phyloP scores from a whole-genome alignment of 139 green algal species.

The Trebouxia sp. region DNA sequence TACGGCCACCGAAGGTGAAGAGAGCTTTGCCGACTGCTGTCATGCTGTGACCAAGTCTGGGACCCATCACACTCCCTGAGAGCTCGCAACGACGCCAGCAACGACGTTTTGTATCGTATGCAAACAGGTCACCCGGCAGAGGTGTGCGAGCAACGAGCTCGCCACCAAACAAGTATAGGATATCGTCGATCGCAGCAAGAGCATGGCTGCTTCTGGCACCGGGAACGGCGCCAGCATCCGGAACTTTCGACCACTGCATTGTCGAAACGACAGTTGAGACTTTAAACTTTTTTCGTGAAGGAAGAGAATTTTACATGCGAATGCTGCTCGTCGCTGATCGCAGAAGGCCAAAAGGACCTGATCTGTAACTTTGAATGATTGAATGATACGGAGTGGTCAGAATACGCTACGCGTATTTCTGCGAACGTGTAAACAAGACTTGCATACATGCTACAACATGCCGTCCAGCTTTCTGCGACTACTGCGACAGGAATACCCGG shows the following conservation, averaged over 20 bases:
- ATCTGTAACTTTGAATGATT: too few relatives aligned
- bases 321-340: too few relatives aligned
- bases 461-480: too few relatives aligned
- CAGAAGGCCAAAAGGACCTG: too few relatives aligned
- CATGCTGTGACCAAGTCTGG: neutral
- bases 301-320: too few relatives aligned
- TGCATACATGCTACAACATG: too few relatives aligned
- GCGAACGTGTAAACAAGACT: too few relatives aligned
- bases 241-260: neutral
- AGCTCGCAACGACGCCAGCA: neutral
- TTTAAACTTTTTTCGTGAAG: too few relatives aligned
- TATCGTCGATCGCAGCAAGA: neutral
- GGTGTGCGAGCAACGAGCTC: neutral
- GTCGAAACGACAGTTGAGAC: too few relatives aligned
- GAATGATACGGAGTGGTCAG: too few relatives aligned
- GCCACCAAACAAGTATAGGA: neutral
- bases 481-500: too few relatives aligned
- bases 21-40: neutral
- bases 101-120: neutral
- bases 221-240: neutral
- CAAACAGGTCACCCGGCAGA: neutral
- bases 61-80: neutral
- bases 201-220: neutral
- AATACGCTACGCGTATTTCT: too few relatives aligned
- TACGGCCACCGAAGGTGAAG: neutral